These are phyloP conservation scores for Nakaseomyces bracarensis DNA, from an alignment of 1,139 yeast genomes.

Conservation along the genomic window DNA sequence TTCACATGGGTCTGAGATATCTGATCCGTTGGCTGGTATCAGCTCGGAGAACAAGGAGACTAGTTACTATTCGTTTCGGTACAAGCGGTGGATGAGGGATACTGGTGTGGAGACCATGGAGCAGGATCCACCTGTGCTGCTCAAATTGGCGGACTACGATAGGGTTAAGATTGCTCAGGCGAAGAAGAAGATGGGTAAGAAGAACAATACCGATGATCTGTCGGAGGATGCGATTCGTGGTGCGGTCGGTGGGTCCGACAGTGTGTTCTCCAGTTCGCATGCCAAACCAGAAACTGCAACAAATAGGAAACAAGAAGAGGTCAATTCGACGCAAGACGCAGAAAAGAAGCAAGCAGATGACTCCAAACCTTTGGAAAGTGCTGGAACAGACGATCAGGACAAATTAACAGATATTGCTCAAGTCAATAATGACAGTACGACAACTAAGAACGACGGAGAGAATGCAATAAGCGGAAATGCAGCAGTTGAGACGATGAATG, in stretches of 20 bases:
- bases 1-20: conserved; percentile 2
- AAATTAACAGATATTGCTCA: too few species aligned
- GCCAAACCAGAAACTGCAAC: conserved; percentile 3
- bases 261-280: conserved; percentile 22
- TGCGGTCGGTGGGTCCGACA: conserved; percentile 49
- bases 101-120: conserved; percentile 10
- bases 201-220: conserved; percentile 32
- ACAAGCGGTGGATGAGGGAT: conserved; percentile 19
- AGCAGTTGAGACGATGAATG: not conserved
- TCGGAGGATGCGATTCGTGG: conserved; percentile 55
- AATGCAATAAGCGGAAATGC: too few species aligned
- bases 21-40: conserved; percentile 2
- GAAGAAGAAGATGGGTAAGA: conserved; percentile 8
- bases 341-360: not conserved
- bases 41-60: conserved; percentile 10
- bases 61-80: conserved; percentile 17
- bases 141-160: conserved; percentile 17
- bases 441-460: too few species aligned
- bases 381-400: too few species aligned
- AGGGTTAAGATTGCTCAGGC: conserved; percentile 11
- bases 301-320: not conserved
- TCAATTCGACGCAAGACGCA: not conserved
- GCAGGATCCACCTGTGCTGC: conserved; percentile 11
- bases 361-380: too few species aligned
- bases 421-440: too few species aligned